A percentile compares a stretch with the other conserved stretches of the same genome.
These are phyloP conservation scores for Colletotrichum magnum DNA, from an alignment of 2,329 filamentous ascomycete species.

Conservation along the genomic window DNA sequence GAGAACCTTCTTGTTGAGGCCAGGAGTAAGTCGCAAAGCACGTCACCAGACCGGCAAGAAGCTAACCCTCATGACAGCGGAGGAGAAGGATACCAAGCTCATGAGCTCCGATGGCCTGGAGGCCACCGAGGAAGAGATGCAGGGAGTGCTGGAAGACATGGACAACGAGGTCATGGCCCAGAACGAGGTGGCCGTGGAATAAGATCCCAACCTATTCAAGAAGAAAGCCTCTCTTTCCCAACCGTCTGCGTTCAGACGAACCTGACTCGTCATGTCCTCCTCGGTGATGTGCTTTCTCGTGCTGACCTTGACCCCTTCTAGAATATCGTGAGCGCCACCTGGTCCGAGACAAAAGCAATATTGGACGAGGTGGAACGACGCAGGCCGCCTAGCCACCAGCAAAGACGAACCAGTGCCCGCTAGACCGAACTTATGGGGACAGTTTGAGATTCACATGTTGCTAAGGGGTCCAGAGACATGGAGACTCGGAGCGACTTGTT, in stretches of 20 bases:
- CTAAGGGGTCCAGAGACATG: constrained; percentile 15
- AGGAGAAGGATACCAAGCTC: constrained; percentile 77
- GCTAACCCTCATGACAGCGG: constrained; percentile 61
- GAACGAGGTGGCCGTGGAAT: constrained; percentile 40
- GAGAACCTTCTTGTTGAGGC: constrained; percentile 89
- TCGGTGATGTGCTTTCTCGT: constrained; percentile 16
- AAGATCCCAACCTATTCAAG: constrained; percentile 12
- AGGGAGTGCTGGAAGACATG: constrained; percentile 63
- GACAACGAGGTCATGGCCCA: constrained; percentile 54
- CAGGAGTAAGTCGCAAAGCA: constrained; percentile 68
- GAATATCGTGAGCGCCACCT: constrained; percentile 32
- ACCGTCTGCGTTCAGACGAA: neutral
- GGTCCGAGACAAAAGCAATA: constrained; percentile 31
- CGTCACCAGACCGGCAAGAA: neutral
- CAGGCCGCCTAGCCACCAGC: constrained; percentile 22
- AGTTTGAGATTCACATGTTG: constrained; percentile 2
- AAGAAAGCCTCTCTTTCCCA: constrained; percentile 11
- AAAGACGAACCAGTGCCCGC: constrained; percentile 18
- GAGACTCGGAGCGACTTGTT: neutral
- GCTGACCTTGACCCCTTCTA: constrained; percentile 28
- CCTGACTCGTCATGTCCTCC: neutral
- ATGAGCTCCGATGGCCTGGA: constrained; percentile 78
- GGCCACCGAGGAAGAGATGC: constrained; percentile 73
- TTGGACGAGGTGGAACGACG: constrained; percentile 6
- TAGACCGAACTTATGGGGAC: constrained; percentile 18